Conservation (phyloP, 2,329 filamentous ascomycete genomes). For the Aspergillus sp. region DNA sequence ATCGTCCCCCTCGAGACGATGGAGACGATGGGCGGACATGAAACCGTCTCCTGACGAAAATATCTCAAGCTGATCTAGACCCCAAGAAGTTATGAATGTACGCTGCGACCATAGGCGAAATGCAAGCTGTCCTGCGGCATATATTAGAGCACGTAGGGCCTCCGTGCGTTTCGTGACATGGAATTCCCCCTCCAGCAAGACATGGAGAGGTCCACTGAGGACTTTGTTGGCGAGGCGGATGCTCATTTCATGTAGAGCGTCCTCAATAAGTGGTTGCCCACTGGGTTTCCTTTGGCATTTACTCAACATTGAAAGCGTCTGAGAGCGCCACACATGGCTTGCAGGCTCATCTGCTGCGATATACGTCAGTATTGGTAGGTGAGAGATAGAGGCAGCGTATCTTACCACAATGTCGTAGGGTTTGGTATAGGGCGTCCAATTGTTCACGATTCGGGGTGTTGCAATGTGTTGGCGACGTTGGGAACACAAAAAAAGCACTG, state of each 20-base stretch:
- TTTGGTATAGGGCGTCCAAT: neutral
- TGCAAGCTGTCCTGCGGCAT: slow-evolving; percentile 14
- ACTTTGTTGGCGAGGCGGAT: neutral
- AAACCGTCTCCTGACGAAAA: neutral
- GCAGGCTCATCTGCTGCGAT: neutral
- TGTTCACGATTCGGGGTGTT: neutral
- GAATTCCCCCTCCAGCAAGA: neutral
- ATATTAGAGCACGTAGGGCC: slow-evolving; percentile 6
- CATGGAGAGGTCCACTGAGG: neutral
- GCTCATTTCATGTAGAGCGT: too few relatives aligned
- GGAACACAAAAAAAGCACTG: neutral
- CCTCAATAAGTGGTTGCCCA: too few relatives aligned
- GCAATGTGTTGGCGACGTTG: too few relatives aligned
- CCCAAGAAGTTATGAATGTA: slow-evolving; percentile 11
- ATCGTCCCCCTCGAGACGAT: slow-evolving; percentile 23
- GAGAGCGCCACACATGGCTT: slow-evolving; percentile 12
- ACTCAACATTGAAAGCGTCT: slow-evolving; percentile 18
- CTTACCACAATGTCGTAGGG: neutral
- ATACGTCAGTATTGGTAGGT: neutral
- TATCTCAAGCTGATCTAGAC: neutral
- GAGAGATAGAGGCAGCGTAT: neutral
- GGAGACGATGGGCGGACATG: slow-evolving; percentile 20
- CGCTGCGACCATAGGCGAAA: slow-evolving; percentile 22
- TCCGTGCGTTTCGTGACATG: neutral
- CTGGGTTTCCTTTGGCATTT: neutral